These are phyloP conservation scores for Umbilicaria muhlenbergii DNA, from an alignment of 495 filamentous ascomycete species.

Conservation along the genomic window DNA sequence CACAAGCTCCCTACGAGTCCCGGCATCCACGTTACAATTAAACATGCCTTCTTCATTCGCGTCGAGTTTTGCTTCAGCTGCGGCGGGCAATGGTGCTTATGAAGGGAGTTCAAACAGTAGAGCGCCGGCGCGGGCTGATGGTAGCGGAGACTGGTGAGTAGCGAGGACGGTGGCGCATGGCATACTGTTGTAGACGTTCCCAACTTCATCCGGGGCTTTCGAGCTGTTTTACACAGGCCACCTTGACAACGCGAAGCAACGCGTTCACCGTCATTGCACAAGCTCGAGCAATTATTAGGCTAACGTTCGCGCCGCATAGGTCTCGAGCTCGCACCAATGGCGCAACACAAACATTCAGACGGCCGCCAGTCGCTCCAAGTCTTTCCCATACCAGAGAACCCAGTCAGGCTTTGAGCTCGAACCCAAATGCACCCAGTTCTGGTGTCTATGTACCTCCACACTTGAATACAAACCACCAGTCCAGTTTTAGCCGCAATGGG, in stretches of 20 bases:
- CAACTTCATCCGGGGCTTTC: conserved; percentile 10
- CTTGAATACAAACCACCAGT: conserved; percentile 32
- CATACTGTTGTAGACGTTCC: conserved; percentile 1
- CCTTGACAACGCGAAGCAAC: not conserved
- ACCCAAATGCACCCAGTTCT: conserved; percentile 32
- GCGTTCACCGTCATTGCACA: conserved; percentile 2
- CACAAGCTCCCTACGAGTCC: too few relatives aligned
- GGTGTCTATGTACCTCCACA: conserved; percentile 48
- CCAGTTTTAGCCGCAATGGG: conserved; percentile 36
- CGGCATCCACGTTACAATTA: too few relatives aligned
- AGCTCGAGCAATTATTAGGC: conserved; percentile 9
- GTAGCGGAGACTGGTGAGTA: conserved; percentile 42
- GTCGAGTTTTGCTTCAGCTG: conserved; percentile 73
- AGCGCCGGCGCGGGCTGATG: conserved; percentile 26
- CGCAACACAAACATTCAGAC: conserved; percentile 72
- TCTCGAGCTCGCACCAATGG: conserved; percentile 58
- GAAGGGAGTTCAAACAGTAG: conserved; percentile 31
- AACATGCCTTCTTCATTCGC: conserved; percentile 61
- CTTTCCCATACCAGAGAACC: conserved; percentile 33
- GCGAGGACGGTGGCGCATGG: not conserved
- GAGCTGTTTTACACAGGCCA: not conserved
- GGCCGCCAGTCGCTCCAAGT: conserved; percentile 56
- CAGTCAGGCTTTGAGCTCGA: conserved; percentile 25
- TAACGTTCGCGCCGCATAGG: conserved; percentile 22
- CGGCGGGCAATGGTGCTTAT: conserved; percentile 52